phyloP scores from a whole-genome alignment of 2,329 filamentous ascomycete species.

The Alternaria ethzedia region DNA sequence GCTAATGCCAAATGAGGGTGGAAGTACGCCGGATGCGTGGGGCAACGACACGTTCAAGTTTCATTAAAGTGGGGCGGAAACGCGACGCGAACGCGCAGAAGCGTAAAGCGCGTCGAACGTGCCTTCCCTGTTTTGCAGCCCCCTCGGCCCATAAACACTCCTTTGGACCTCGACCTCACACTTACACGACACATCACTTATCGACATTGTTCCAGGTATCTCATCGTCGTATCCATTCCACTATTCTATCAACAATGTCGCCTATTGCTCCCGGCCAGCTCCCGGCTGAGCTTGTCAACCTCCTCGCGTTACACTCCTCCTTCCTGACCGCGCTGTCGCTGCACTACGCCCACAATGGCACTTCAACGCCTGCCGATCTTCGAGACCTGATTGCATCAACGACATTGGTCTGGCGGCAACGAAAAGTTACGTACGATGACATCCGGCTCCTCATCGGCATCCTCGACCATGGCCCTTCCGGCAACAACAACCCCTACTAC shows the following conservation, averaged over 20 bases:
- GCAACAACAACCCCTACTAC: conserved; percentile 44
- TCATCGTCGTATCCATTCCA: conserved; percentile 27
- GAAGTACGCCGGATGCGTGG: conserved; percentile 10
- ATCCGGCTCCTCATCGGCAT: conserved; percentile 55
- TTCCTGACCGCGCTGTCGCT: conserved; percentile 58
- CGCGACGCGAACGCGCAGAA: conserved; percentile 36
- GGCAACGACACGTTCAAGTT: conserved; percentile 10
- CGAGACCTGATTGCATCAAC: conserved; percentile 49
- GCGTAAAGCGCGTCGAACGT: conserved; percentile 29
- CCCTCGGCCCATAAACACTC: conserved; percentile 39
- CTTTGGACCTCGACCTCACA: conserved; percentile 9
- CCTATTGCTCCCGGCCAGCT: conserved; percentile 41
- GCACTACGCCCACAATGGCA: conserved; percentile 58
- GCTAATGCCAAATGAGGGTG: not conserved
- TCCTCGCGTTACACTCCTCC: conserved; percentile 54
- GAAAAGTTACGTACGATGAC: conserved; percentile 54
- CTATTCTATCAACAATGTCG: conserved; percentile 35
- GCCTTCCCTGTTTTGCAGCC: conserved; percentile 30
- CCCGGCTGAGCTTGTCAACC: conserved; percentile 52
- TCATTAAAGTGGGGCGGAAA: conserved; percentile 32
- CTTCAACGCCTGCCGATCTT: conserved; percentile 53
- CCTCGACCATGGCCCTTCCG: conserved; percentile 37
- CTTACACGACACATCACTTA: conserved; percentile 22
- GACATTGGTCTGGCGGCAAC: conserved; percentile 54
- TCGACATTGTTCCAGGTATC: conserved; percentile 27